Evolutionary conservation across 1,284 basidiomycete genomes (phyloP), one percentile per base, ranked within the genome.

Genomic region (Tilletia caries): DNA sequence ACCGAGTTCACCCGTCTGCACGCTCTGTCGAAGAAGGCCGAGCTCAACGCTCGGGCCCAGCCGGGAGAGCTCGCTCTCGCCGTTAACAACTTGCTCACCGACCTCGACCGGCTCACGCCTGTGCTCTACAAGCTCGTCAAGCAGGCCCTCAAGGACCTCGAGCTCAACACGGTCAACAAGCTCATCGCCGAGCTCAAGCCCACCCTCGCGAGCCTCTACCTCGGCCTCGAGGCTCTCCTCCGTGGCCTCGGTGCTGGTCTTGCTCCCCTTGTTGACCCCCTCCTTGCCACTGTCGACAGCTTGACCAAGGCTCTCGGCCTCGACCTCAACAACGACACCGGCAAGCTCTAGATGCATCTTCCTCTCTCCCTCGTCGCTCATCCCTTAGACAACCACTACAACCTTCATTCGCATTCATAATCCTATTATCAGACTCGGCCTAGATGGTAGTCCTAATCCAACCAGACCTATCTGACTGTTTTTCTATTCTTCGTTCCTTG

Each of bases 291-390:
- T 29, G 32, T 62, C 58, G 15, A 62, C 32, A 18, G 4, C 4
- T 20, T 62, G 32, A 62, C 58, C 58, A 20, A 62, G 29, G 29
- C 20, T 18, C 58, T 62, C 58, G 29, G 32, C 32, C 3, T 37
- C 58, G n/a, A 34, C 58, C 32, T 62, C 18, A 37, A 54, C 52
- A 54, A 54, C 52, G 29, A 54, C 52, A 54, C 52, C 52, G 52
- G 52, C 52, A 54, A 54, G 52, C 52, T 54, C 25, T 54, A 54
- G 25, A 54, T n/a, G 48, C 48, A 27, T 50, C 48, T 8, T 8
- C 10, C 8, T 27, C 20, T 15, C 8, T 27, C 25, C 20, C n/a
- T 27, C 48, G 8, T 50, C 20, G 20, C 10, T 27, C 43, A 44
- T 20, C 43, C 48, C 25, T 50, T 50, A 27, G 48, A 50, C 43